Conservation (phyloP, 108 stramenopile genomes). For the Cyclotella choctawhatcheeana region DNA sequence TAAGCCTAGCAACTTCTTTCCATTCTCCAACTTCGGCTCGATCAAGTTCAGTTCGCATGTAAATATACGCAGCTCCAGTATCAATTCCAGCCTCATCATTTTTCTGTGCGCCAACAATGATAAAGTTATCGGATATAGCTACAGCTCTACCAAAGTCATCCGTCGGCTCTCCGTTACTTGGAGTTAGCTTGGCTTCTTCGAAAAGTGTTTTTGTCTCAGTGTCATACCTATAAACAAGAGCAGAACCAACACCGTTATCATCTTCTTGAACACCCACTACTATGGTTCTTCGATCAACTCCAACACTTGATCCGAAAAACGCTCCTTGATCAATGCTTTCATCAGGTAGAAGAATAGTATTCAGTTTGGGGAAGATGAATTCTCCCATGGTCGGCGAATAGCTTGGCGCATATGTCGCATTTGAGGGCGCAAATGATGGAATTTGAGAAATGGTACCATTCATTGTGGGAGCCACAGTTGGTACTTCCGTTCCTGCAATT, state of each 20-base stretch:
- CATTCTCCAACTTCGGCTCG: slow-evolving; percentile 18
- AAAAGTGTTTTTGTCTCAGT: background rate
- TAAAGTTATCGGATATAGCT: slow-evolving; percentile 29
- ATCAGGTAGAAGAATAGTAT: slow-evolving; percentile 7
- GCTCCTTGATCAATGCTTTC: background rate
- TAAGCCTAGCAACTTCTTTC: slow-evolving; percentile 14
- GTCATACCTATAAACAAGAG: slow-evolving; percentile 27
- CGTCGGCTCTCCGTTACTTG: slow-evolving; percentile 14
- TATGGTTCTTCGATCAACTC: slow-evolving; percentile 26
- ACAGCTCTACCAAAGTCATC: slow-evolving; percentile 36
- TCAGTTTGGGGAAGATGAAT: slow-evolving; percentile 12
- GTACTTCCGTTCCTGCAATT: no score
- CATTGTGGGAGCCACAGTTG: slow-evolving; percentile 5
- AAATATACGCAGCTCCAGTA: slow-evolving; percentile 28
- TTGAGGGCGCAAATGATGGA: slow-evolving; percentile 10
- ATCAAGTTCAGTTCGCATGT: background rate
- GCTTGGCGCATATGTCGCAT: slow-evolving; percentile 3
- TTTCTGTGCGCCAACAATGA: slow-evolving; percentile 36
- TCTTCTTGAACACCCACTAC: slow-evolving; percentile 34
- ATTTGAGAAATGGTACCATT: background rate
- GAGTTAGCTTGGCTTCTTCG: slow-evolving; percentile 17
- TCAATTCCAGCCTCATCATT: slow-evolving; percentile 21
- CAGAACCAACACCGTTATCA: slow-evolving; percentile 21
- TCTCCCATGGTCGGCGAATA: slow-evolving; percentile 1
- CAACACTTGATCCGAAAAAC: slow-evolving; percentile 28